A percentile compares a stretch with the other conserved stretches of the same genome.
Conservation (phyloP, 306 rosid species). For the Glycine soja region DNA sequence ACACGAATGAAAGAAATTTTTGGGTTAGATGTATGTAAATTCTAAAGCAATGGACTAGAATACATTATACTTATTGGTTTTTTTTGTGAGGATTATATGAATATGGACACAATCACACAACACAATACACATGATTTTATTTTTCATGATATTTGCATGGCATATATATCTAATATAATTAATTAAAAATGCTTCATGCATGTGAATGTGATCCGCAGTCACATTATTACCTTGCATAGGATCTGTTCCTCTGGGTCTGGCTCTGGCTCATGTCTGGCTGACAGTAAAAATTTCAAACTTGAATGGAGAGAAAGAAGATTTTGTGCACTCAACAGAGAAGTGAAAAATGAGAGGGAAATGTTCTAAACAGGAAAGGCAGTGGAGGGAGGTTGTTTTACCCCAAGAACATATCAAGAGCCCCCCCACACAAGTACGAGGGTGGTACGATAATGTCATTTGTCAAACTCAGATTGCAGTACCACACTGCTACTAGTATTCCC, state of each 20-base stretch:
- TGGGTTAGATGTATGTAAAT: neutral
- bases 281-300: neutral
- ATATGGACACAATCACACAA: neutral
- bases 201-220: conserved; percentile 12
- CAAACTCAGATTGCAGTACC: conserved; percentile 14
- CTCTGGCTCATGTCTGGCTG: neutral
- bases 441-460: conserved; percentile 30
- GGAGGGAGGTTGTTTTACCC: conserved; percentile 10
- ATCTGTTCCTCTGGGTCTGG: neutral
- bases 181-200: conserved; percentile 4
- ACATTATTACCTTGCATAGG: neutral
- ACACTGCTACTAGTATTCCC: conserved; percentile 32
- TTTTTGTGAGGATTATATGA: neutral
- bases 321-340: neutral
- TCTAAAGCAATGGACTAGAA: neutral
- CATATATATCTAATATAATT: neutral
- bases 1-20: neutral
- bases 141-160: conserved; percentile 25
- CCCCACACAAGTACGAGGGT: conserved; percentile 29
- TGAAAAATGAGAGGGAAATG: conserved; percentile 18
- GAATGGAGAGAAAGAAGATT: conserved; percentile 24
- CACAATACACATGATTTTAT: neutral
- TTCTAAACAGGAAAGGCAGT: conserved; percentile 29
- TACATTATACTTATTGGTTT: neutral
- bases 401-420: neutral